These are phyloP conservation scores for Arachis stenosperma DNA, from an alignment of 306 rosid genomes.

Conservation along the genomic window DNA sequence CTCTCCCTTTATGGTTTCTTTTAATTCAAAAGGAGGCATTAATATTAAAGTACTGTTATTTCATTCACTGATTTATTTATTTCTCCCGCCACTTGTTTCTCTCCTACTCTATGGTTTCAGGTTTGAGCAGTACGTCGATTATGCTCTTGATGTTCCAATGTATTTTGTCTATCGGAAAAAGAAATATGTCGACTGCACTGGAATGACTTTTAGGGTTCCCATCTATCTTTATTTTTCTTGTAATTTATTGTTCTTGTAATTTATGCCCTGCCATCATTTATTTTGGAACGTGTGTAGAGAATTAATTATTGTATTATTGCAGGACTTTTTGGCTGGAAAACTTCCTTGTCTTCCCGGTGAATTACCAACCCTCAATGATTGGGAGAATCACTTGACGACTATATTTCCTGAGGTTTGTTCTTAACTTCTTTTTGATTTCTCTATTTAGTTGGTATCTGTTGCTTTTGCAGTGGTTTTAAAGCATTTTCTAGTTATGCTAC, in stretches of 20 bases:
- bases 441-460: constrained; percentile 22
- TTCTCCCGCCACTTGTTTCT: constrained; percentile 18
- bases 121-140: constrained; percentile 94
- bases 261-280: constrained; percentile 16
- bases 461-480: constrained; percentile 37
- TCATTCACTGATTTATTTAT: constrained; percentile 34
- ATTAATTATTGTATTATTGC: constrained; percentile 44
- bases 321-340: constrained; percentile 92
- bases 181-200: constrained; percentile 84
- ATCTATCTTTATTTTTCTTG: constrained; percentile 50
- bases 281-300: constrained; percentile 21
- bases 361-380: constrained; percentile 88
- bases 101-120: constrained; percentile 51
- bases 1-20: constrained; percentile 10
- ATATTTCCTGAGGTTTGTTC: constrained; percentile 88
- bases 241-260: constrained; percentile 43
- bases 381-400: constrained; percentile 99
- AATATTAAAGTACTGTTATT: constrained; percentile 5
- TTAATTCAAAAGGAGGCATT: constrained; percentile 11
- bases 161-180: constrained; percentile 84
- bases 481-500: constrained; percentile 30
- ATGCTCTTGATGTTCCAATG: constrained; percentile 99
- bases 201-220: constrained; percentile 92
- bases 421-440: not conserved
- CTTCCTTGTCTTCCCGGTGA: constrained; percentile 89